Percentiles rank a stretch among this genome's conserved stretches.
These are phyloP conservation scores for Skeletonema menzelii DNA, from an alignment of 108 stramenopile genomes.

Conservation along the genomic window DNA sequence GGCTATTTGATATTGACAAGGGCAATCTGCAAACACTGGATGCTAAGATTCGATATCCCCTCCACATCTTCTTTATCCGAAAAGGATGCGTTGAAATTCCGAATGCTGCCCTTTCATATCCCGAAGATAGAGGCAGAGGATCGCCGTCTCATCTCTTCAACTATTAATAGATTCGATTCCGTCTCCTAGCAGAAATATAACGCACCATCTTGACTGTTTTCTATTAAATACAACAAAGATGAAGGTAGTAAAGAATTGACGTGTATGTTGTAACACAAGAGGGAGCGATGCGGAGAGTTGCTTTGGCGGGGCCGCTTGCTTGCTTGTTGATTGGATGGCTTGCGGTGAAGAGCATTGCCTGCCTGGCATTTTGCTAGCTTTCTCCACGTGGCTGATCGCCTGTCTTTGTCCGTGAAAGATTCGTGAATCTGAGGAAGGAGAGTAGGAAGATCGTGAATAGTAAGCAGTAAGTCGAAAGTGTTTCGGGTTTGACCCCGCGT, in stretches of 20 bases:
- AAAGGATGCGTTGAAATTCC: background rate
- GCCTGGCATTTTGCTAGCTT: background rate
- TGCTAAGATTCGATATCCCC: background rate
- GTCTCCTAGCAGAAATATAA: background rate
- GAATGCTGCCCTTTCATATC: background rate
- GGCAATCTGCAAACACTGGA: background rate
- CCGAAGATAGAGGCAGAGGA: background rate
- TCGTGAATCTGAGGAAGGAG: background rate
- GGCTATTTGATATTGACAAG: background rate
- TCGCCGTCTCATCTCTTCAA: background rate
- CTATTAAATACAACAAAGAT: constrained; percentile 2
- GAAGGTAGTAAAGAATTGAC: background rate
- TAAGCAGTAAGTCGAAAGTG: background rate
- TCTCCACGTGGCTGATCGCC: background rate
- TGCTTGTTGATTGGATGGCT: background rate
- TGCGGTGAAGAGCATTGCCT: background rate
- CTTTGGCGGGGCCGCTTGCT: background rate
- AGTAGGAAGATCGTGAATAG: background rate
- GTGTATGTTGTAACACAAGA: background rate
- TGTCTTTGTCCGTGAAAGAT: background rate
- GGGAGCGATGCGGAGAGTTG: background rate
- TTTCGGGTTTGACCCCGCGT: background rate
- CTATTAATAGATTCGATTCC: background rate
- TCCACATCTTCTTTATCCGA: background rate
- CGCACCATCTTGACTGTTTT: constrained; percentile 5